Evolutionary conservation across 2,329 filamentous ascomycete genomes (phyloP), one percentile per base, ranked within the genome.

Genomic region (Penicillium rolfsii): DNA sequence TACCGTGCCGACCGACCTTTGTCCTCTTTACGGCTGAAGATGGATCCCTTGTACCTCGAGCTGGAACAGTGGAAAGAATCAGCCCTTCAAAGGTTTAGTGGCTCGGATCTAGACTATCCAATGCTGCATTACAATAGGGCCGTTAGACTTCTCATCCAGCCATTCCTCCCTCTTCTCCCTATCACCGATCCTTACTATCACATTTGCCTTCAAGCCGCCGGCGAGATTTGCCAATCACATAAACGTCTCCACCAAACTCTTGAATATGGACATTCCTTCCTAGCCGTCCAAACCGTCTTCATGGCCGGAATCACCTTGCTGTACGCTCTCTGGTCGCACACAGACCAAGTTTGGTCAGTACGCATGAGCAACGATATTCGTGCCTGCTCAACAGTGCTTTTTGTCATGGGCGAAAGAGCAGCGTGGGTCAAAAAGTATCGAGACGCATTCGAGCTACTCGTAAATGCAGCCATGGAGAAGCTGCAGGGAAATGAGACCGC

Each of bases 121-220:
- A 76, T 82, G 65, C 73, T 84, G 11, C 80, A 83, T 63, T 84
- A 83, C 63, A 78, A 84, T 64, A 77, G 81, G 19, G 79, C 81
- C 5, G 72, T 84, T 1, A 76, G 82, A n/a, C 74, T 83, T 14
- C 71, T 84, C 1, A 76, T 84, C 19, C 82, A 84, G 55, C 82
- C 82, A 1, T 84, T 84, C 57, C 70, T 84, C 1, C 77, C 79
- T 2, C 74, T 81, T 16, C 72, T 84, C 5, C 74, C 78, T 4
- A 74, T 80, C 3, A 73, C 76, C 5, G 81, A 83, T 64, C 79
- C 80, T 0, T 81, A 81, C 59, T 81, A 82, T 59, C 74, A 77
- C 12, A 79, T 80, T 61, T 75, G 75, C 54, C 71, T 77, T 46
- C 71, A 70, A 24, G 74, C 75, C 11, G 71, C 74, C 12, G 75